Evolutionary conservation across 2,329 filamentous ascomycete genomes (phyloP), one percentile per base, ranked within the genome.

Genomic region (Zasmidium citrigriseum): DNA sequence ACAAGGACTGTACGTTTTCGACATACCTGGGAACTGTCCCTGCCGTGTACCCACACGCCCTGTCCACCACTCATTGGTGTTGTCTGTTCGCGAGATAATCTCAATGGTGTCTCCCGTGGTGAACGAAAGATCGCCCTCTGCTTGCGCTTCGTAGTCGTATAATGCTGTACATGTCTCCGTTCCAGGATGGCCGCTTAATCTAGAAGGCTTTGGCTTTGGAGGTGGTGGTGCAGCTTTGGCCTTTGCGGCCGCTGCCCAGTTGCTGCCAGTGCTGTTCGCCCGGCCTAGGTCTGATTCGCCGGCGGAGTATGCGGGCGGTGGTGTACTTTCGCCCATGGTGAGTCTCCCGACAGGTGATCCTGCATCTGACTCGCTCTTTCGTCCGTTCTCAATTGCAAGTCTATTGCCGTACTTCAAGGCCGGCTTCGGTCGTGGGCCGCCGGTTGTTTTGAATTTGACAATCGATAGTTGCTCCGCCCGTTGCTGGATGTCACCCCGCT

Each of bases 31-130:
- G 74, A 99, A 99, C 72, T 98, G 93, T 23, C 95, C 95, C 70
- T 90, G 81, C 76, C 88, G 89, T 50, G 89, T 91, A 59, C 89
- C 82, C 54, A 96, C 72, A 72, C 86, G 90, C 38, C 95, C 95
- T 9, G 83, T 88, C 95, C 95, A 99, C 95, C 95, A 99, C 76
- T 99, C 95, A 67, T 99, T 98, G 52, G 91, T 88, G 69, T 96
- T 97, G 49, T 66, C 65, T 41, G 70, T 96, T 66, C 90, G 84
- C 60, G 82, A 83, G 2, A 95, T 74, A 67, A 99, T 93, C 74
- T 98, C 93, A 69, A 99, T 98, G 3, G 89, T 78, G 62, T 99
- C 95, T 4, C 93, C 93, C 0, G 91, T 86, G 18, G 83, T 84
- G 78, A 99, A 99, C 69, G 90, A 96, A 62, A 99, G 79, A 72